Conservation (phyloP, 2,329 filamentous ascomycete species). For the Phialocephala subalpina region DNA sequence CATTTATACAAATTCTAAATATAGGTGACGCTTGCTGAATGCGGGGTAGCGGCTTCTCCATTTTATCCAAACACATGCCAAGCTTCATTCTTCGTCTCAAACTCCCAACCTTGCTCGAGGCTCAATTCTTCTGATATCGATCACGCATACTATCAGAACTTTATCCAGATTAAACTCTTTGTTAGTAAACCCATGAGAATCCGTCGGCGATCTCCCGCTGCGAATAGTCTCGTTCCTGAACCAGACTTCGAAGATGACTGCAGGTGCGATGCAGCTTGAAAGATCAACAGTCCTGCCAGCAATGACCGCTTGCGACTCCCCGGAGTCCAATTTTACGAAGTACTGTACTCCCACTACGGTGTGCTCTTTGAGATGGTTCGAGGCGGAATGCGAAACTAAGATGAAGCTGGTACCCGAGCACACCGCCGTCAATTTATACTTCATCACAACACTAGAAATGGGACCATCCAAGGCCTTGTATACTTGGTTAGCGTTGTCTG, state of each 20-base stretch:
- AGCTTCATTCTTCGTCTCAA: constrained; percentile 1
- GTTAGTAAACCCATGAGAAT: constrained; percentile 1
- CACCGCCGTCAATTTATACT: constrained; percentile 19
- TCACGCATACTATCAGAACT: constrained; percentile 1
- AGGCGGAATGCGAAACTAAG: background rate
- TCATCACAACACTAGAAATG: constrained; percentile 18
- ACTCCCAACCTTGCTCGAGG: background rate
- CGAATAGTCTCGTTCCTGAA: background rate
- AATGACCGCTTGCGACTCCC: background rate
- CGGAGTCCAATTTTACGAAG: too few relatives aligned
- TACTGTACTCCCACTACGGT: background rate
- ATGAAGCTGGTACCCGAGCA: background rate
- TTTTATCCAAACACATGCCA: constrained; percentile 10
- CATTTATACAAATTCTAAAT: background rate
- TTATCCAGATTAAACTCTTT: constrained; percentile 18
- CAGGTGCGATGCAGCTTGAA: background rate
- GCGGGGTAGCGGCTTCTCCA: background rate
- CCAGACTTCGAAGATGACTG: background rate
- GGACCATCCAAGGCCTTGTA: background rate
- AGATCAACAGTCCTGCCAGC: background rate
- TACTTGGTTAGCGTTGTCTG: background rate
- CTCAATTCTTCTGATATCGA: background rate
- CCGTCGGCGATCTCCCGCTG: constrained; percentile 11
- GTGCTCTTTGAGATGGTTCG: background rate
- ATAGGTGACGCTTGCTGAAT: constrained; percentile 1